Base-by-base conservation (phyloP, 345 rosid species). In the Eucalyptus regnans region DNA sequence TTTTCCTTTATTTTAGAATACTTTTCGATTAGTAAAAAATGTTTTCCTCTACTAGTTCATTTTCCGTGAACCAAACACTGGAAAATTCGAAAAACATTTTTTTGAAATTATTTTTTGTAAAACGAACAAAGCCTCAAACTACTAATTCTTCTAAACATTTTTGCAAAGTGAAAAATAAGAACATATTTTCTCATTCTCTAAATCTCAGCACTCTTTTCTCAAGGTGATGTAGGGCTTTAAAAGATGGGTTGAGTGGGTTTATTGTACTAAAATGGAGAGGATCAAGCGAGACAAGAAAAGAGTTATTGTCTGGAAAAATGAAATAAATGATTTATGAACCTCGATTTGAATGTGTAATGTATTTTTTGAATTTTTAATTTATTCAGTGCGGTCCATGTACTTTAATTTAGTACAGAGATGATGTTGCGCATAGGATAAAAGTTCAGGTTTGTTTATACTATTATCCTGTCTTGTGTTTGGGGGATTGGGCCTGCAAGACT, bases 361-460 rank as follows among this genome's bases (percentile, higher is more conserved):
- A 9, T 13, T 62, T 62, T 4, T 29, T 62, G 37, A 7, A 29
- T 1, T 62, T 62, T 62, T 4, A 62, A 29, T 62, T 29, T 29
- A 6, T 29, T 62, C 3, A 4, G 4, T 29, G 4, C 13, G 9
- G 3, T 29, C 1, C 9, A 5, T 7, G 17, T 13, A 29, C 3
- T 62, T 62, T 62, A 8, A 2, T 56, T 22, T 25, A 56, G 12
- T 56, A 4, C 13, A 56, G 0, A 9, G 29, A 56, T 12, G 16
- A 27, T 5, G 31, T 62, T 29, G 31, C 18, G 16, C 18, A 62
- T 29, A 6, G 17, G 8, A 62, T 7, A 13, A 62, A 62, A 62
- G 71, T 29, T 62, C 4, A 62, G 18, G 33, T 12, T 29, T 13
- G 33, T 29, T 3, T 29, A 7, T 62, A 14, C 37, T 29, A 62